phyloP scores from a whole-genome alignment of 1,139 yeast genomes.

The Geotrichum klebahnii region DNA sequence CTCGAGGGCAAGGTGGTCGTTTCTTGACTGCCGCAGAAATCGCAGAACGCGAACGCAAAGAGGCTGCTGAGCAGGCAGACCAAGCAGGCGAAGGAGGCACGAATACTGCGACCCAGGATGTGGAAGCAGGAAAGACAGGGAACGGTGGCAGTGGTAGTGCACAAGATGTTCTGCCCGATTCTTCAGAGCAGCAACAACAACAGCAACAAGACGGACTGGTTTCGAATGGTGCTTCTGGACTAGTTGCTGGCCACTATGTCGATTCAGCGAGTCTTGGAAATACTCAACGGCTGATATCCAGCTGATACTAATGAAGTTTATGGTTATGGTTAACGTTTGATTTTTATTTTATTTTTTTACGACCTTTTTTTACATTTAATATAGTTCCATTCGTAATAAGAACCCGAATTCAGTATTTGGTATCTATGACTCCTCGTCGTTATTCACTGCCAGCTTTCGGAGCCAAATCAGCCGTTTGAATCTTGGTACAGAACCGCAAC shows the following conservation, averaged over 20 bases:
- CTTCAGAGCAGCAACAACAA: no score
- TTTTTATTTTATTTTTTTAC: constrained; percentile 3
- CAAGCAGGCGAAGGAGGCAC: neutral
- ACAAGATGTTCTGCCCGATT: no score
- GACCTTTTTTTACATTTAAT: no score
- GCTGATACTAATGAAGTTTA: neutral
- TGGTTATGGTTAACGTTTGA: neutral
- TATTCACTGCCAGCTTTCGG: no score
- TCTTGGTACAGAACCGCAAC: no score
- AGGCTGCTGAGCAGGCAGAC: constrained; percentile 34
- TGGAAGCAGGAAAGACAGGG: neutral
- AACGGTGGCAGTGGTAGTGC: neutral
- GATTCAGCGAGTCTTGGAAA: neutral
- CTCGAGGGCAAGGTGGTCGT: constrained; percentile 97
- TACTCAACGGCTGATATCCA: neutral
- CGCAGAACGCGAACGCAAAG: constrained; percentile 69
- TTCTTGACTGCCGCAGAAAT: constrained; percentile 95
- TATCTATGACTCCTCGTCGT: no score
- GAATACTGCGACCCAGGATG: no score
- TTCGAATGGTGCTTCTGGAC: no score
- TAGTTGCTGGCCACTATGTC: neutral
- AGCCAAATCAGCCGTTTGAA: no score
- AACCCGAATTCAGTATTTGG: no score
- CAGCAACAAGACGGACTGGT: no score
- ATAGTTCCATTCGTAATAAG: no score